Evolutionary conservation across 2,329 filamentous ascomycete genomes (phyloP).

Genomic region (Penicillium sp.): DNA sequence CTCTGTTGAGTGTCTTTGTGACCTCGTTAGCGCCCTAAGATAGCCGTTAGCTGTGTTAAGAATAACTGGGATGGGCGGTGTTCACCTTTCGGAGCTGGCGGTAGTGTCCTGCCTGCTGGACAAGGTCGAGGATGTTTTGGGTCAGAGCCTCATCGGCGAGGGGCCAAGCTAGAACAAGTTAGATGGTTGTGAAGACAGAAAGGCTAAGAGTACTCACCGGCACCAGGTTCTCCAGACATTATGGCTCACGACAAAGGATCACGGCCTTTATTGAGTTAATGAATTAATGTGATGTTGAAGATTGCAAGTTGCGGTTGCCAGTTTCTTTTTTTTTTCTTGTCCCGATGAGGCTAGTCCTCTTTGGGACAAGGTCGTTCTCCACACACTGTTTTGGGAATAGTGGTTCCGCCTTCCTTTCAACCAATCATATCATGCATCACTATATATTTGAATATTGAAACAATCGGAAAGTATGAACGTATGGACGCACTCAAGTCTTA

Average conservation of each 20-base stretch:
- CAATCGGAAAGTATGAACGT: too few species aligned
- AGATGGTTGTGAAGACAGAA: too few species aligned
- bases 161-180: conserved; percentile 56
- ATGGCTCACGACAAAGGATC: conserved; percentile 37
- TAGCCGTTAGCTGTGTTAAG: background rate
- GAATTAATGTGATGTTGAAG: background rate
- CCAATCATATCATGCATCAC: background rate
- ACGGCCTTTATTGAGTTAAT: conserved; percentile 23
- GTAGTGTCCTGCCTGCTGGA: conserved; percentile 63
- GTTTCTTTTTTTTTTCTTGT: too few species aligned
- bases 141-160: conserved; percentile 69
- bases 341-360: background rate
- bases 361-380: background rate
- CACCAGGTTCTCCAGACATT: conserved; percentile 31
- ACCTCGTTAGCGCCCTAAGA: conserved; percentile 69
- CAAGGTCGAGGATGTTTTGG: conserved; percentile 76
- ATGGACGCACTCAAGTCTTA: too few species aligned
- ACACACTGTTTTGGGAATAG: background rate
- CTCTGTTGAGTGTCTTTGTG: conserved; percentile 87
- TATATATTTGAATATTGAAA: background rate
- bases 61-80: background rate
- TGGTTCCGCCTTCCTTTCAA: background rate
- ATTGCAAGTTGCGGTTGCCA: background rate
- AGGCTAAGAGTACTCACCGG: conserved; percentile 20
- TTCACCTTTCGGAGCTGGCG: conserved; percentile 71